Conservation (phyloP, 1,284 basidiomycete species). For the Puccinia coronata region DNA sequence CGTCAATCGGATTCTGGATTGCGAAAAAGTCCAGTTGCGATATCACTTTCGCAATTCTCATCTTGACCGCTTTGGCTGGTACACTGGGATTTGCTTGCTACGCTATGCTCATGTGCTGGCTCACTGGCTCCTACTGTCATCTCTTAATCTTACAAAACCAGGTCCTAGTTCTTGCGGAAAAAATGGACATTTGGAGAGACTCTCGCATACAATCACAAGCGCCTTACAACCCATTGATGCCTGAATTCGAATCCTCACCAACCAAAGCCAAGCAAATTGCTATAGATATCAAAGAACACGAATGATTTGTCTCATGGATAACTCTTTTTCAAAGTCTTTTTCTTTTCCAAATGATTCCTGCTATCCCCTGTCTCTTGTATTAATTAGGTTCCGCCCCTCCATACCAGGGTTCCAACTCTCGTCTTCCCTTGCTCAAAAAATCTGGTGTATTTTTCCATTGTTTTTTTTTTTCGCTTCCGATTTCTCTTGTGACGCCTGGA, state of each 20-base stretch:
- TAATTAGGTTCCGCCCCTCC: not conserved
- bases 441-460: too few relatives aligned
- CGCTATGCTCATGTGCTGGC: conserved; percentile 15
- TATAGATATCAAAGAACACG: conserved; percentile 13
- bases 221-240: conserved; percentile 22
- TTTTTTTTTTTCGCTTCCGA: too few relatives aligned
- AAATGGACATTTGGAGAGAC: conserved; percentile 2
- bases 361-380: not conserved
- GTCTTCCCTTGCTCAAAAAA: not conserved
- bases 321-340: not conserved
- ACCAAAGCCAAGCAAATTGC: not conserved
- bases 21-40: not conserved
- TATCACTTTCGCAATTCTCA: conserved; percentile 14
- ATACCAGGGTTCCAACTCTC: not conserved
- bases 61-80: conserved; percentile 35
- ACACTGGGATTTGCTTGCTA: conserved; percentile 25
- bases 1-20: conserved; percentile 30
- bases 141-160: conserved; percentile 46
- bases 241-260: conserved; percentile 23
- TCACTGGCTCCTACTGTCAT: conserved; percentile 36
- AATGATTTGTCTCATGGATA: not conserved
- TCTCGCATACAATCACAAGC: not conserved
- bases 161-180: conserved; percentile 38
- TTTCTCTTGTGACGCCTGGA: not conserved
- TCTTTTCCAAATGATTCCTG: not conserved